Conservation (phyloP, 352 stramenopile genomes). For the Elongisporangium prolatum region DNA sequence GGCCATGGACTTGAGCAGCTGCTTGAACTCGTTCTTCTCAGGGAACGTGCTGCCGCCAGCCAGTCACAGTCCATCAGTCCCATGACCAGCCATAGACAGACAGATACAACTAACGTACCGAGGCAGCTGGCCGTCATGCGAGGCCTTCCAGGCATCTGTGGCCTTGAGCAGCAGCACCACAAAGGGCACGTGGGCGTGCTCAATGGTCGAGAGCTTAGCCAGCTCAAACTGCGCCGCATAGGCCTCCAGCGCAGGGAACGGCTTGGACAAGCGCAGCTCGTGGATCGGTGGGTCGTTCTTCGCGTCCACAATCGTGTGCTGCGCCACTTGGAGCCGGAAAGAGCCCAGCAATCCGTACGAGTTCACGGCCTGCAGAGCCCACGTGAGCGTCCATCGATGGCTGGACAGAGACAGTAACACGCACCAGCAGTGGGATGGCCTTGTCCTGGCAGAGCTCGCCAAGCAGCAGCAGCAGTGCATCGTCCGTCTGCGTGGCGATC, state of each 20-base stretch:
- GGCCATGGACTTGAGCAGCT: conserved; percentile 53
- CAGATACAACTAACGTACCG: conserved; percentile 7
- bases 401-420: not conserved
- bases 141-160: conserved; percentile 48
- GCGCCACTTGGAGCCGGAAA: conserved; percentile 84
- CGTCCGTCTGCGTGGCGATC: conserved; percentile 83
- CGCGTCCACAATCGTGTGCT: conserved; percentile 86
- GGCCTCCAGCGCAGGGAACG: conserved; percentile 64
- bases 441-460: conserved; percentile 60
- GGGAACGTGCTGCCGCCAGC: conserved; percentile 35
- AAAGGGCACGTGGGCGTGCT: conserved; percentile 93
- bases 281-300: conserved; percentile 83
- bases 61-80: not conserved
- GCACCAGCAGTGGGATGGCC: conserved; percentile 76
- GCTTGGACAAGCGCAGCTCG: conserved; percentile 86
- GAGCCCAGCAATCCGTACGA: conserved; percentile 93
- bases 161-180: conserved; percentile 88
- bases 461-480: conserved; percentile 46
- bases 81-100: not conserved
- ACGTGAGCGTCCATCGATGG: not conserved
- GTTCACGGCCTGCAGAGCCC: conserved; percentile 29
- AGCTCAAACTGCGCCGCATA: conserved; percentile 62
- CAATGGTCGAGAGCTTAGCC: conserved; percentile 62
- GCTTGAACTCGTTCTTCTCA: conserved; percentile 92
- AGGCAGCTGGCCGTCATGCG: conserved; percentile 45